A percentile compares a stretch with the other conserved stretches of the same genome.
Conservation (phyloP, 163 green algal genomes). For the Picocystis sp. region DNA sequence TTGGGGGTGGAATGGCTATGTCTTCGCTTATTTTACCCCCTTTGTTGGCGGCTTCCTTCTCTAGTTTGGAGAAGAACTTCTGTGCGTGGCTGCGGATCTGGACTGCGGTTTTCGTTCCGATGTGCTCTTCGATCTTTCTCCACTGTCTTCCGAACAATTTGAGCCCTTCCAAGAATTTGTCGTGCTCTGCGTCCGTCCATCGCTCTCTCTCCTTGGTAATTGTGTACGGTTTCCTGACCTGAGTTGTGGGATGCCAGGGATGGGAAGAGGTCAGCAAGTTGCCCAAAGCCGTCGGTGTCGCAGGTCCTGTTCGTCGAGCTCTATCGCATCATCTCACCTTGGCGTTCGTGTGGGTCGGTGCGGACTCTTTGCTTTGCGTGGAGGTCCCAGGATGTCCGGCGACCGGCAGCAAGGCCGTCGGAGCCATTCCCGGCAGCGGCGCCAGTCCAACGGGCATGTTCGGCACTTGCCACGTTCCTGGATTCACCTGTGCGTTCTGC, state of each 20-base stretch:
- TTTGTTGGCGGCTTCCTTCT: conserved; percentile 35
- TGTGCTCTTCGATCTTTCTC: conserved; percentile 75
- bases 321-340: too few relatives aligned
- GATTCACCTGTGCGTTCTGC: too few relatives aligned
- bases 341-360: too few relatives aligned
- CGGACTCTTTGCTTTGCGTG: too few relatives aligned
- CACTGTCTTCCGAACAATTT: conserved; percentile 67
- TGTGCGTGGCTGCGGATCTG: conserved; percentile 80
- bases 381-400: too few relatives aligned
- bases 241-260: not conserved
- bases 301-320: too few relatives aligned
- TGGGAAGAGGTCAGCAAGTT: too few relatives aligned
- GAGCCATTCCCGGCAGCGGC: too few relatives aligned
- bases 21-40: conserved; percentile 11
- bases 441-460: too few relatives aligned
- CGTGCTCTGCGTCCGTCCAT: conserved; percentile 64
- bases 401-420: too few relatives aligned
- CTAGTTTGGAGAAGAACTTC: conserved; percentile 88
- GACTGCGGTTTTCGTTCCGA: conserved; percentile 80
- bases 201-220: conserved; percentile 38
- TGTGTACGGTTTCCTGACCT: conserved; percentile 32
- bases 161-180: conserved; percentile 56
- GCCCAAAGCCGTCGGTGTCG: too few relatives aligned
- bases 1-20: conserved; percentile 60
- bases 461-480: too few relatives aligned